These are phyloP conservation scores for Xylaria nigripes DNA, from an alignment of 495 filamentous ascomycete species.

Conservation along the genomic window DNA sequence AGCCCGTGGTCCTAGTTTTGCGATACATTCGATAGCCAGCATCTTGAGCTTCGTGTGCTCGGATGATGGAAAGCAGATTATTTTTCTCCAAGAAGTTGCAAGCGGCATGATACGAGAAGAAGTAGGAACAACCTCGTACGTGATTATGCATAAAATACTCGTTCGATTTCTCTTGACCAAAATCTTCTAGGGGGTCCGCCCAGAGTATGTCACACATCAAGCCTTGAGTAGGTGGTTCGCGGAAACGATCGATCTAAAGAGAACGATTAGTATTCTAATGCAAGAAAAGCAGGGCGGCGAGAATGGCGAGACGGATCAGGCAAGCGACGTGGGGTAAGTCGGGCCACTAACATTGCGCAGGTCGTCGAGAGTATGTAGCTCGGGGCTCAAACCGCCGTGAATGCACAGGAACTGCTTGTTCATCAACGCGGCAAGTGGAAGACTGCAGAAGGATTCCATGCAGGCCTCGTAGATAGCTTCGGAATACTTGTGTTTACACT, in stretches of 20 bases:
- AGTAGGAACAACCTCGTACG: constrained; percentile 96
- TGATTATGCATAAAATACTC: constrained; percentile 98
- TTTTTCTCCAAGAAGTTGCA: constrained; percentile 98
- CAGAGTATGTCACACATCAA: constrained; percentile 99
- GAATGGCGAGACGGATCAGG: not conserved
- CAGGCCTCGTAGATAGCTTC: constrained; percentile 95
- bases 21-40: constrained; percentile 98
- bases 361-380: constrained; percentile 92
- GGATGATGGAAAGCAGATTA: constrained; percentile 93
- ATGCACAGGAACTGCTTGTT: constrained; percentile 99
- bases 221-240: constrained; percentile 92
- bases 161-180: constrained; percentile 94
- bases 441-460: constrained; percentile 92
- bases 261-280: constrained; percentile 7
- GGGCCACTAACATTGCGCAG: constrained; percentile 60
- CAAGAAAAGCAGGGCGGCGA: not conserved
- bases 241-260: constrained; percentile 86
- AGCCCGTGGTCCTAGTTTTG: constrained; percentile 94
- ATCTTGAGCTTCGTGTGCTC: constrained; percentile 98
- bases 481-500: constrained; percentile 99
- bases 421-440: constrained; percentile 95
- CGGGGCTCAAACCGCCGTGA: constrained; percentile 90
- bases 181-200: constrained; percentile 98
- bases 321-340: not conserved
- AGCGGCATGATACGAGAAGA: constrained; percentile 98